phyloP scores from a whole-genome alignment of 2,329 filamentous ascomycete genomes.

The Beauveria rudraprayagi region DNA sequence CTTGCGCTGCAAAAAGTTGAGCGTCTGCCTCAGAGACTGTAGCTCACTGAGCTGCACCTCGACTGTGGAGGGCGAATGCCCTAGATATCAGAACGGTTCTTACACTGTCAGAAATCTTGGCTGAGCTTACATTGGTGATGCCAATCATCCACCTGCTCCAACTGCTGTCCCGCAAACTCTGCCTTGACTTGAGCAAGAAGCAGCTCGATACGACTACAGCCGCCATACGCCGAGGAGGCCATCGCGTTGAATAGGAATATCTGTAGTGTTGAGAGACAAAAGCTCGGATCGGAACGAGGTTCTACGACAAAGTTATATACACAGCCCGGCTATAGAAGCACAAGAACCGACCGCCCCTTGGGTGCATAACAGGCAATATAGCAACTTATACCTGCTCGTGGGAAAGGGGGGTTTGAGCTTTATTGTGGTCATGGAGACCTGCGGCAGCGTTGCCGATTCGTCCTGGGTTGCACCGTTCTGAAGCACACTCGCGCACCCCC shows the following conservation, averaged over 20 bases:
- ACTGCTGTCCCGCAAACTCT: neutral
- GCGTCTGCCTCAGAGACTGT: slow-evolving; percentile 85
- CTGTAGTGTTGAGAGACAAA: neutral
- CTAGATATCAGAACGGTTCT: slow-evolving; percentile 59
- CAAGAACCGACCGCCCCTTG: neutral
- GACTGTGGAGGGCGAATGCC: slow-evolving; percentile 51
- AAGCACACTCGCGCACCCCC: neutral
- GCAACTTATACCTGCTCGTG: neutral
- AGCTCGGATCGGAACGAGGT: neutral
- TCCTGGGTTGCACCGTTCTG: neutral
- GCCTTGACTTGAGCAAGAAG: neutral
- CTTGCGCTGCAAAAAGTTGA: slow-evolving; percentile 83
- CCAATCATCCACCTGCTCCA: neutral
- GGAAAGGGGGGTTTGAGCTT: neutral
- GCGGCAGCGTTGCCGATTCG: neutral
- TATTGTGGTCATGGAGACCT: neutral
- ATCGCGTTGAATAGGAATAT: neutral
- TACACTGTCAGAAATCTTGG: slow-evolving; percentile 68
- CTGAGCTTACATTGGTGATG: neutral
- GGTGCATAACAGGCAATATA: neutral
- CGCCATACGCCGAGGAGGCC: neutral
- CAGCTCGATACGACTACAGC: neutral
- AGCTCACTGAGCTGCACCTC: slow-evolving; percentile 78
- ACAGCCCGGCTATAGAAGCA: neutral
- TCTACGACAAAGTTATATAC: neutral